phyloP scores from a whole-genome alignment of 1,284 basidiomycete genomes.

The Boletus sp. region DNA sequence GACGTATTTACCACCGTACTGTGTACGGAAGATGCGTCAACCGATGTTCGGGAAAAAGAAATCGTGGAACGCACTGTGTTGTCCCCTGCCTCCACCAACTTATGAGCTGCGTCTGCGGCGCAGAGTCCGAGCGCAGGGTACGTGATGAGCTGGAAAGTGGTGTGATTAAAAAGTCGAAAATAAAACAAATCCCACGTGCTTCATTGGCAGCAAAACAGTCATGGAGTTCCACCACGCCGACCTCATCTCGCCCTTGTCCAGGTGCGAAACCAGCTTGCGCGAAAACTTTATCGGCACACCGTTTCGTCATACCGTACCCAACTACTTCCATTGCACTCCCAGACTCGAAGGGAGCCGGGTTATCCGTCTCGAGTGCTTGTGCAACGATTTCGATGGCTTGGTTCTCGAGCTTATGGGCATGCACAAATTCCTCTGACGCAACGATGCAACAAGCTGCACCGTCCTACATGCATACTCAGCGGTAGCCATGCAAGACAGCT shows the following conservation, averaged over 20 bases:
- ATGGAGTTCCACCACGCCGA: conserved; percentile 84
- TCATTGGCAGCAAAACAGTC: conserved; percentile 83
- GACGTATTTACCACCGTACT: conserved; percentile 86
- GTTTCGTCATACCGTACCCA: conserved; percentile 72
- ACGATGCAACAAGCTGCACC: conserved; percentile 75
- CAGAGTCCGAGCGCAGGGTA: conserved; percentile 84
- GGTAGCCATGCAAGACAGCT: not conserved
- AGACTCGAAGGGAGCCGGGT: conserved; percentile 57
- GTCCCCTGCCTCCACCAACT: conserved; percentile 72
- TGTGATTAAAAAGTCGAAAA: not conserved
- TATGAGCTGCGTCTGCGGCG: conserved; percentile 64
- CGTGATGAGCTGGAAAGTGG: conserved; percentile 58
- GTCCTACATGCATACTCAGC: conserved; percentile 43
- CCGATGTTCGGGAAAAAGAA: not conserved
- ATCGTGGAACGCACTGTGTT: conserved; percentile 58
- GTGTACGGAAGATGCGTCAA: not conserved
- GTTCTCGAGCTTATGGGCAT: conserved; percentile 70
- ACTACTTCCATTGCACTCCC: conserved; percentile 71
- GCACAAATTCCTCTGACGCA: conserved; percentile 80
- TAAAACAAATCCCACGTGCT: conserved; percentile 35
- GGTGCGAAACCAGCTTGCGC: conserved; percentile 63
- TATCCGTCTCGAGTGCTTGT: conserved; percentile 63
- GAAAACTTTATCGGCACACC: conserved; percentile 69
- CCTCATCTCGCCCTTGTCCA: conserved; percentile 64
- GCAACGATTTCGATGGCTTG: conserved; percentile 81